These are phyloP conservation scores for Mycena chlorophos DNA, from an alignment of 768 basidiomycete species.

Conservation along the genomic window DNA sequence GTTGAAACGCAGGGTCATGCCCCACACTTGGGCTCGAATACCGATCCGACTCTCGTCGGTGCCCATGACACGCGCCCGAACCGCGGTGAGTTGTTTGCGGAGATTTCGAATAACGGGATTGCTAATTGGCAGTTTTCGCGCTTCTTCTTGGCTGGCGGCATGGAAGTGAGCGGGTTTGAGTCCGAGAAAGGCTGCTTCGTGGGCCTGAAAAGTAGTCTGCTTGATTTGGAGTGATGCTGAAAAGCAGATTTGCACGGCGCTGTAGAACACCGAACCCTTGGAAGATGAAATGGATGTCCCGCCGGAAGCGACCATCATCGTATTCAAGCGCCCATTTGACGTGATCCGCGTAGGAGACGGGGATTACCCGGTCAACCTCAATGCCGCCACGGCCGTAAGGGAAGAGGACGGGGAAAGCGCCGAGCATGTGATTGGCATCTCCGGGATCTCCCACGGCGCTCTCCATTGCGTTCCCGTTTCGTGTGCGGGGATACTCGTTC, in stretches of 20 bases:
- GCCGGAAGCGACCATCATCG: not conserved
- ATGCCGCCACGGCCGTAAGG: slow-evolving; percentile 26
- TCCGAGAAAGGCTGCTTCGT: not conserved
- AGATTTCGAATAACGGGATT: slow-evolving; percentile 31
- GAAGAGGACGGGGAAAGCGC: slow-evolving; percentile 32
- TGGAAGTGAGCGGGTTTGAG: not conserved
- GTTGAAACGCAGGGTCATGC: slow-evolving; percentile 28
- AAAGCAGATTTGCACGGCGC: not conserved
- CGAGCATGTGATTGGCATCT: slow-evolving; percentile 32
- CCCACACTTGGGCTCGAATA: slow-evolving; percentile 38
- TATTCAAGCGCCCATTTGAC: not conserved
- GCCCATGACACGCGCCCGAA: slow-evolving; percentile 28
- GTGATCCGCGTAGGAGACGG: not conserved
- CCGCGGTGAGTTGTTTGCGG: slow-evolving; percentile 26
- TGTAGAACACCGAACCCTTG: not conserved
- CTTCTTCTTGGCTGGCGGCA: too few species aligned
- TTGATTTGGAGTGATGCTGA: not conserved
- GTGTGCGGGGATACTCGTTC: slow-evolving; percentile 30
- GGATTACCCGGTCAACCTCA: not conserved
- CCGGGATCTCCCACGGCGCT: slow-evolving; percentile 24
- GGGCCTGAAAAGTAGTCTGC: not conserved
- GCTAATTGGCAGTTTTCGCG: slow-evolving; percentile 11
- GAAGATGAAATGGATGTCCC: not conserved
- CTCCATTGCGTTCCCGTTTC: slow-evolving; percentile 13
- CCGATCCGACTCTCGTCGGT: slow-evolving; percentile 32